Evolutionary conservation across 306 rosid species (phyloP), one percentile per base, ranked within the genome.

Genomic region (Sphenostylis stenocarpa): DNA sequence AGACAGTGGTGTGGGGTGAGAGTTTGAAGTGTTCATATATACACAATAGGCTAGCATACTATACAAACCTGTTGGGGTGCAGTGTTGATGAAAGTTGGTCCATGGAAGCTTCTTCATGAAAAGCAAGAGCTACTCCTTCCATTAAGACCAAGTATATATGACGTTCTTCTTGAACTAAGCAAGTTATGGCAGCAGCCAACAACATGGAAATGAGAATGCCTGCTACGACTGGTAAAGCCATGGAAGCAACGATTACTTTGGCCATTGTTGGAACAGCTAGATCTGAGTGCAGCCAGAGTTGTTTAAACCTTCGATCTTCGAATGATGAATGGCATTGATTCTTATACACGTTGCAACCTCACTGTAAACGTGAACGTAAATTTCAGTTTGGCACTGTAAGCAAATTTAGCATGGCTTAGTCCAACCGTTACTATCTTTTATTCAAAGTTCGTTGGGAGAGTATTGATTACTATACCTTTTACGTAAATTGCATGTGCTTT

Each of bases 91-190:
- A 75, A 64, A 72, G 43, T 41, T 10, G 4, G 5, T 10, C 4
- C 3, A 39, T 11, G 0, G 45, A 39, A 39, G 44, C 14, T 9
- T 39, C 9, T 70, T 70, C 24, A 70, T 76, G 82, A 77, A 93
- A 90, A 36, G 93, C 87, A 78, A 76, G 51, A 0, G 81, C 83
- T 0, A 85, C 83, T 72, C 84, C 93, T 69, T 87, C 92, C 87
- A 93, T 76, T 52, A 88, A 81, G 64, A 93, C 97, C 75, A 93
- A 55, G 78, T 84, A 94, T 44, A 88, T 78, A 0, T 77, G 85
- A 72, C 88, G 72, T 28, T 88, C 84, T 79, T 87, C 98, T 75
- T 79, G 84, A 3, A 3, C 6, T 0, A 12, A 12, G 16, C 47
- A 41, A 73, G 60, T 36, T n/a, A 43, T 51, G 28, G 56, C 77